These are phyloP conservation scores for Rhexocercosporidium sp. DNA, from an alignment of 2,329 filamentous ascomycete genomes.

Conservation along the genomic window DNA sequence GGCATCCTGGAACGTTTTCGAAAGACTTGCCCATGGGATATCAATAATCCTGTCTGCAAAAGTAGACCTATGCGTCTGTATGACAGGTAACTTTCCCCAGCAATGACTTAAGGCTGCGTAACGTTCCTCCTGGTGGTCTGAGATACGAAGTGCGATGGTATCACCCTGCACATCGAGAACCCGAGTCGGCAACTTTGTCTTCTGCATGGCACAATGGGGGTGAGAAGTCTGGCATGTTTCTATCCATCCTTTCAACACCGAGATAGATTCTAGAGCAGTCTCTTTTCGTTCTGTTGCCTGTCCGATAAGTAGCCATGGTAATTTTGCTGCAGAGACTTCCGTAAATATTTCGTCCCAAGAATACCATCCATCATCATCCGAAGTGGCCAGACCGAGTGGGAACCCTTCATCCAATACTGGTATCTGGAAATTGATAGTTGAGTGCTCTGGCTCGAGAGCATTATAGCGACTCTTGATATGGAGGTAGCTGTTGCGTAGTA, in stretches of 20 bases:
- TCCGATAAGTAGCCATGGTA: neutral
- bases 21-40: neutral
- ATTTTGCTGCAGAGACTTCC: neutral
- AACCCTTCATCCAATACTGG: neutral
- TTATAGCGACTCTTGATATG: no score
- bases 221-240: neutral
- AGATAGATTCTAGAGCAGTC: neutral
- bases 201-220: neutral
- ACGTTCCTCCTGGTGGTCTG: neutral
- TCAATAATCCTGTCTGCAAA: neutral
- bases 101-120: conserved; percentile 13
- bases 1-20: conserved; percentile 15
- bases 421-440: neutral
- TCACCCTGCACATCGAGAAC: neutral
- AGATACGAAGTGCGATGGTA: neutral
- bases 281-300: neutral
- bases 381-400: neutral
- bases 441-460: no score
- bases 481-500: neutral
- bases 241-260: neutral
- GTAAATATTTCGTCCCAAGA: neutral
- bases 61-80: neutral
- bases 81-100: conserved; percentile 1
- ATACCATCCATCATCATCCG: neutral
- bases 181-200: neutral